A percentile compares a stretch with the other conserved stretches of the same genome.
These are phyloP conservation scores for Sisymbrium altissimum DNA, from an alignment of 345 rosid species.

Conservation along the genomic window DNA sequence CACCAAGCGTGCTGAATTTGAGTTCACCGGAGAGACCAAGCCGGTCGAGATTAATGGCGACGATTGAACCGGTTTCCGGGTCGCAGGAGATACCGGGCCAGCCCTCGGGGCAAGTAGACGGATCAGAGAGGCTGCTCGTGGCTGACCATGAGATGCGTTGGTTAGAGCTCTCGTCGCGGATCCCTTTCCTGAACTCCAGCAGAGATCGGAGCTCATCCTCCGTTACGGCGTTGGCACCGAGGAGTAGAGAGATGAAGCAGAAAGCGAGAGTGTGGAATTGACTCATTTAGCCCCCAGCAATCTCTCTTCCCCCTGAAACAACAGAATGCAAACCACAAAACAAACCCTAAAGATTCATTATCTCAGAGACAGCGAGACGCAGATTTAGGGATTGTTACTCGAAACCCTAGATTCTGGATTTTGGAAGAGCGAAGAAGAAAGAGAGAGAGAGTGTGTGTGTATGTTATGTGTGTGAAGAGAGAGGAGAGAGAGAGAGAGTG, in stretches of 20 bases:
- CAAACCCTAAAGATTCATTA: slow-evolving; percentile 32
- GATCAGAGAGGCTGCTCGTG: slow-evolving; percentile 32
- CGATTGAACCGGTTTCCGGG: slow-evolving; percentile 42
- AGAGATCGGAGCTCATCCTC: slow-evolving; percentile 58
- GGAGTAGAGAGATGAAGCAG: slow-evolving; percentile 28
- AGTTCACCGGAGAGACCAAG: slow-evolving; percentile 71
- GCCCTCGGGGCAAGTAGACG: slow-evolving; percentile 40
- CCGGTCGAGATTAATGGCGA: slow-evolving; percentile 52
- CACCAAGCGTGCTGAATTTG: slow-evolving; percentile 61
- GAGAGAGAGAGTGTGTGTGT: background rate
- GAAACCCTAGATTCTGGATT: slow-evolving; percentile 28
- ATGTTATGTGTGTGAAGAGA: background rate
- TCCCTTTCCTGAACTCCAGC: slow-evolving; percentile 89
- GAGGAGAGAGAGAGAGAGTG: slow-evolving; percentile 4
- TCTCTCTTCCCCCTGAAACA: background rate
- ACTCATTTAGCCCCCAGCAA: slow-evolving; percentile 38
- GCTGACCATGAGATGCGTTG: slow-evolving; percentile 49
- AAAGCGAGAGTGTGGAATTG: slow-evolving; percentile 27
- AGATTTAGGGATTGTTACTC: slow-evolving; percentile 22
- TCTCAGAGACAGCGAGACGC: slow-evolving; percentile 7
- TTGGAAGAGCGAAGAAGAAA: background rate
- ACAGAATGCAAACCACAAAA: background rate
- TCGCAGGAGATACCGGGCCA: slow-evolving; percentile 82
- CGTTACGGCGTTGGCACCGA: slow-evolving; percentile 31
- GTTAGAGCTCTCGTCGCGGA: slow-evolving; percentile 45